phyloP scores from a whole-genome alignment of 495 filamentous ascomycete species.

The Trichocladium uniseriatum region DNA sequence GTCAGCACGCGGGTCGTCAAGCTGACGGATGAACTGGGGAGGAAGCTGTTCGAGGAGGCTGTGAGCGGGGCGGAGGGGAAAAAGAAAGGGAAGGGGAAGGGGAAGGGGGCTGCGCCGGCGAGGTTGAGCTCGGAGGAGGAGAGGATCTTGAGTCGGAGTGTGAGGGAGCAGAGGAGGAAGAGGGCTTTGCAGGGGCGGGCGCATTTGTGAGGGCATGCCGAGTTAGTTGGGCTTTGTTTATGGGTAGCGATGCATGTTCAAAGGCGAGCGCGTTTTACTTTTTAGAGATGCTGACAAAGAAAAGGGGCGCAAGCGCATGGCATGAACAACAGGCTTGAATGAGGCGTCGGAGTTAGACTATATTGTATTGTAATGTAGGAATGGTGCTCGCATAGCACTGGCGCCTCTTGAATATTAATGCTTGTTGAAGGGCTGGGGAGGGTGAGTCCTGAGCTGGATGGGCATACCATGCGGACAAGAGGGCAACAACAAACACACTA shows the following conservation, averaged over 20 bases:
- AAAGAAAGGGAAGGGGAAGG: no score
- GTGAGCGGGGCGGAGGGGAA: conserved; percentile 14
- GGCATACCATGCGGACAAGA: no score
- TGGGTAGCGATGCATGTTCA: no score
- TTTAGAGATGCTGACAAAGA: background rate
- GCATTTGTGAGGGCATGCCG: conserved; percentile 30
- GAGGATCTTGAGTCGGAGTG: conserved; percentile 23
- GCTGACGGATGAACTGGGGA: conserved; percentile 54
- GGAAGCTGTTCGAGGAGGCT: conserved; percentile 39
- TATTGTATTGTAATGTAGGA: no score
- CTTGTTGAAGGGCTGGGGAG: no score
- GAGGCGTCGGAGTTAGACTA: background rate
- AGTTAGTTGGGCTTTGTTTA: no score
- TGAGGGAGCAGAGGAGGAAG: conserved; percentile 33
- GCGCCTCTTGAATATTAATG: no score
- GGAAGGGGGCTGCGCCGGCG: conserved; percentile 17
- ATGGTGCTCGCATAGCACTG: no score
- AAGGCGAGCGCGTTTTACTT: background rate
- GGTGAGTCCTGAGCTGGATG: no score
- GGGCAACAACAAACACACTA: no score
- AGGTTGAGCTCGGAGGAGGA: conserved; percentile 36
- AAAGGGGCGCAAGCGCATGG: no score
- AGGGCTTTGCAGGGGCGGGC: conserved; percentile 37
- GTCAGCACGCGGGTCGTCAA: conserved; percentile 73
- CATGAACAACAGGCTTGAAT: background rate